These are phyloP conservation scores for Picea abies DNA, from an alignment of 83 land plant species.

Conservation along the genomic window DNA sequence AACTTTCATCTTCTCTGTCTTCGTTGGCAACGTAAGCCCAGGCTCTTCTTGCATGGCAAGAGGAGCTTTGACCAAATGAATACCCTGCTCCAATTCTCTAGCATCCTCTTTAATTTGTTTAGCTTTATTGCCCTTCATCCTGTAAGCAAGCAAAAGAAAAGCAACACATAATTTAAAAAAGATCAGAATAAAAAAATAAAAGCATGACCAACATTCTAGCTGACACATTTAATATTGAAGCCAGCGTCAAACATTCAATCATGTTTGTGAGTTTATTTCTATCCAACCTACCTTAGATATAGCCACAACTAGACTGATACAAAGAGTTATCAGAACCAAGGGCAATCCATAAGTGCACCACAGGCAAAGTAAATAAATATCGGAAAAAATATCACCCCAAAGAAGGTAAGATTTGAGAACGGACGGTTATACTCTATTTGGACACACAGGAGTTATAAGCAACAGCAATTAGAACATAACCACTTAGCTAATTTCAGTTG, in stretches of 20 bases:
- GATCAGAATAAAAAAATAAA: not conserved
- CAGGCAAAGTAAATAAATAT: not conserved
- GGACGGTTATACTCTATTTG: not conserved
- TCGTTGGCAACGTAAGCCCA: slow-evolving; percentile 62
- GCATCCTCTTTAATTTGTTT: slow-evolving; percentile 58
- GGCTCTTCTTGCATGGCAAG: slow-evolving; percentile 58
- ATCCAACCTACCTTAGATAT: not conserved
- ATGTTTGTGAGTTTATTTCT: not conserved
- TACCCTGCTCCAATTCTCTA: slow-evolving; percentile 81
- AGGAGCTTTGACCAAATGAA: slow-evolving; percentile 84
- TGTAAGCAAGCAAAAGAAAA: slow-evolving; percentile 25
- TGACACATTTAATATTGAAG: not conserved
- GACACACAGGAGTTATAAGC: not conserved
- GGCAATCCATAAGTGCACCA: not conserved
- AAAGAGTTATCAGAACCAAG: not conserved
- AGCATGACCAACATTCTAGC: slow-evolving; percentile 6
- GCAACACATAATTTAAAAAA: not conserved
- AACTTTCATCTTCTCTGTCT: slow-evolving; percentile 62
- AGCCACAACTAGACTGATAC: not conserved
- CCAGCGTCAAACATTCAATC: not conserved
- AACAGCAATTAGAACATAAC: not conserved
- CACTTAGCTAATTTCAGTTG: not conserved
- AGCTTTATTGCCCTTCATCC: slow-evolving; percentile 81
- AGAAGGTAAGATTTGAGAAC: not conserved
- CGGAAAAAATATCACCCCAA: not conserved